Percentiles rank a stretch among this genome's conserved stretches.
phyloP scores from a whole-genome alignment of 768 basidiomycete genomes.

The Phlegmacium glaucopus region DNA sequence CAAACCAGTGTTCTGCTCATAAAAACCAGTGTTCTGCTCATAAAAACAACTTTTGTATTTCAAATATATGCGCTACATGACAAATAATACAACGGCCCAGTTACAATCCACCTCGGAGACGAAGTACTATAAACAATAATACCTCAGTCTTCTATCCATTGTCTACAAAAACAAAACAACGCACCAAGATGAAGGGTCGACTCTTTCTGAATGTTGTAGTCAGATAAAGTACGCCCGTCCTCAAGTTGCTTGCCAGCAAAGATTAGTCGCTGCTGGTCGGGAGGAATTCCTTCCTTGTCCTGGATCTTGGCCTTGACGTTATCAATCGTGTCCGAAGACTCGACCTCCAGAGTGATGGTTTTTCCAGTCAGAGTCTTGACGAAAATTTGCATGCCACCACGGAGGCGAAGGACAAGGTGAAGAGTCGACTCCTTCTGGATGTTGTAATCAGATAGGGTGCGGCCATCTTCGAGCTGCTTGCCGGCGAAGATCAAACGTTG shows the following conservation, averaged over 20 bases:
- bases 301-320: slow-evolving; percentile 74
- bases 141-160: slow-evolving; percentile 9
- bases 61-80: too few relatives aligned
- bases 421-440: slow-evolving; percentile 39
- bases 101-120: slow-evolving; percentile 38
- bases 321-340: slow-evolving; percentile 72
- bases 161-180: slow-evolving; percentile 12
- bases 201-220: slow-evolving; percentile 70
- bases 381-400: slow-evolving; percentile 38
- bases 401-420: slow-evolving; percentile 33
- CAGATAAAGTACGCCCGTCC: slow-evolving; percentile 77
- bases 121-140: slow-evolving; percentile 31
- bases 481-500: slow-evolving; percentile 31
- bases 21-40: too few relatives aligned
- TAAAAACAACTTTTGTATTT: too few relatives aligned
- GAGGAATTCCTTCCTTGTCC: slow-evolving; percentile 62
- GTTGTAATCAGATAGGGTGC: slow-evolving; percentile 48
- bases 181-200: slow-evolving; percentile 53
- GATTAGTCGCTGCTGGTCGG: slow-evolving; percentile 54
- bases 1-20: slow-evolving; percentile 4
- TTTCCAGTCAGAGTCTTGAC: slow-evolving; percentile 47
- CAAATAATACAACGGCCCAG: neutral
- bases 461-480: slow-evolving; percentile 29
- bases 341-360: slow-evolving; percentile 73
- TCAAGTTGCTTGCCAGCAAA: slow-evolving; percentile 89